Percentiles rank a stretch among this genome's conserved stretches.
phyloP scores from a whole-genome alignment of 345 rosid species.

The Eucalyptus curtisii region DNA sequence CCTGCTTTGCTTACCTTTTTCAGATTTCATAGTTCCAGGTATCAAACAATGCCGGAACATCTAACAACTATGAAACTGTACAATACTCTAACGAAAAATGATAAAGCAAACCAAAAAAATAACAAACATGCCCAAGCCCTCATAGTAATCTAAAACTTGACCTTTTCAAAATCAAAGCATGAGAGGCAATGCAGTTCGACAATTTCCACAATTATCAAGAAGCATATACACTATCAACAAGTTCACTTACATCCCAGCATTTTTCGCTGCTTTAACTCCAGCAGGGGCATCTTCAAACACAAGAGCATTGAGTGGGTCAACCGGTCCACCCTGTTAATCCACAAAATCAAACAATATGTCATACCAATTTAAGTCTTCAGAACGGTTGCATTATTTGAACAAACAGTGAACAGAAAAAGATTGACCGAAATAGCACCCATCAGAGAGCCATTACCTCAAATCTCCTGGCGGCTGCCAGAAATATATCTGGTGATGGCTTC shows the following conservation, averaged over 20 bases:
- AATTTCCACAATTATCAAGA: not conserved
- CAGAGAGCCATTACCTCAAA: slow-evolving; percentile 52
- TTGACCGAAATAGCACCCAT: not conserved
- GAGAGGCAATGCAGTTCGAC: not conserved
- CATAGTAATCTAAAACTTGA: not conserved
- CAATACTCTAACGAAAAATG: not conserved
- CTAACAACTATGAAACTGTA: not conserved
- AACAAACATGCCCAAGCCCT: not conserved
- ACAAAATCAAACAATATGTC: not conserved
- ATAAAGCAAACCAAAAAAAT: not conserved
- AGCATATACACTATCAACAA: not conserved
- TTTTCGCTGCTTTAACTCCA: slow-evolving; percentile 85
- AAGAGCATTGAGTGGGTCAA: slow-evolving; percentile 38
- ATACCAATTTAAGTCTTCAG: not conserved
- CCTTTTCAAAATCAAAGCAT: not conserved
- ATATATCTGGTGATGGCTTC: slow-evolving; percentile 82
- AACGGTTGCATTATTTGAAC: not conserved
- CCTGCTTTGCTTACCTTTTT: not conserved
- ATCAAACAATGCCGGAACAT: not conserved
- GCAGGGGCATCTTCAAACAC: slow-evolving; percentile 97
- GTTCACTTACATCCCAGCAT: slow-evolving; percentile 80
- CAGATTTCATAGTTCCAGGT: not conserved
- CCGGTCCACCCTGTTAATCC: slow-evolving; percentile 43
- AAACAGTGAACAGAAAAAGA: not conserved
- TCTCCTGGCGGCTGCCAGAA: slow-evolving; percentile 86